Percentiles rank a stretch among this genome's conserved stretches.
Conservation (phyloP, 768 basidiomycete species). For the Leccinum boreale region DNA sequence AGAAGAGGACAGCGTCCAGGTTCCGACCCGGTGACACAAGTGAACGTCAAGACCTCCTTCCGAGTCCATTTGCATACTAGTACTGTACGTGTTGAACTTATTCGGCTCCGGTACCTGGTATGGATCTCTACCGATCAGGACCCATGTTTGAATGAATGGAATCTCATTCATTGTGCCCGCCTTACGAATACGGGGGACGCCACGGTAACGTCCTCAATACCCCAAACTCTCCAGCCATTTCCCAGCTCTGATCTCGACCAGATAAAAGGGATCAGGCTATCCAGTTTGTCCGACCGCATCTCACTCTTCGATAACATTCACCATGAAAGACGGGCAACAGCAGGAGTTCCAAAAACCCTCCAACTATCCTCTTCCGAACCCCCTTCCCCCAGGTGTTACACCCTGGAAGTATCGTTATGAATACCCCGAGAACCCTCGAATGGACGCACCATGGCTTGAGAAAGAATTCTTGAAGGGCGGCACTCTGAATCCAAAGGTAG, state of each 20-base stretch:
- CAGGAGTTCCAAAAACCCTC: not conserved
- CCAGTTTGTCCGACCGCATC: not conserved
- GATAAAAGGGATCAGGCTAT: not conserved
- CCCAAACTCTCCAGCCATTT: not conserved
- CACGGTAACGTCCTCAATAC: not conserved
- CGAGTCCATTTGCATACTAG: too few relatives aligned
- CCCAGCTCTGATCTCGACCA: not conserved
- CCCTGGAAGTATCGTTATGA: not conserved
- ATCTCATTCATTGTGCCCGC: too few relatives aligned
- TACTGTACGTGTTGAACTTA: too few relatives aligned
- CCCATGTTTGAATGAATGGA: too few relatives aligned
- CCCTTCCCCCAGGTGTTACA: not conserved
- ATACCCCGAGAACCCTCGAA: accelerated
- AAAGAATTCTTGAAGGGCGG: not conserved
- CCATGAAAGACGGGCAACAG: not conserved
- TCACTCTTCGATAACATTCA: not conserved
- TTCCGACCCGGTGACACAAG: too few relatives aligned
- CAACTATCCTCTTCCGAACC: not conserved
- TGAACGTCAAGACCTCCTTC: too few relatives aligned
- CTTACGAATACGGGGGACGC: not conserved
- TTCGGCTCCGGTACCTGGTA: too few relatives aligned
- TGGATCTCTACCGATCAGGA: too few relatives aligned
- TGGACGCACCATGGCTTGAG: not conserved
- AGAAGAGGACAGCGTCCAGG: too few relatives aligned
- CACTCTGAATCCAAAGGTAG: not conserved